A percentile compares a stretch with the other conserved stretches of the same genome.
These are phyloP conservation scores for Phytopythium boreale DNA, from an alignment of 352 stramenopile genomes.

Conservation along the genomic window DNA sequence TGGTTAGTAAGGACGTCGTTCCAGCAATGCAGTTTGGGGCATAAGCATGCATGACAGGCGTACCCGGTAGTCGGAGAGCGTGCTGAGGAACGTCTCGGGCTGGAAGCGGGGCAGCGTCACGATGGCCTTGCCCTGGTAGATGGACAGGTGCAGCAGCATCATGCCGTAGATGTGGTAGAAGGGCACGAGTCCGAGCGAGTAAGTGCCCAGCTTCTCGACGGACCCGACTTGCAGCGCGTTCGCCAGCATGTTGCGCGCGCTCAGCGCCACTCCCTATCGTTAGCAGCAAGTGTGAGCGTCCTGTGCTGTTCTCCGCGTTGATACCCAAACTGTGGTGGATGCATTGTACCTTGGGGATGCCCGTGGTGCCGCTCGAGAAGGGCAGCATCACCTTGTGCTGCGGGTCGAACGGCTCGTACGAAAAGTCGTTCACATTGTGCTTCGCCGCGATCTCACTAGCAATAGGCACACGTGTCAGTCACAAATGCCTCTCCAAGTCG, in stretches of 20 bases:
- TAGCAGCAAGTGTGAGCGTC: neutral
- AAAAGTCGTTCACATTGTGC: conserved; percentile 33
- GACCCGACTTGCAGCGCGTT: conserved; percentile 86
- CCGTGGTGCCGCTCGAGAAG: conserved; percentile 93
- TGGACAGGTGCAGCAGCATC: conserved; percentile 78
- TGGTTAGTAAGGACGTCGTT: neutral
- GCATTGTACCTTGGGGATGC: conserved; percentile 62
- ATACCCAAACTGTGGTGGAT: neutral
- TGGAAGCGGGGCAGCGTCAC: conserved; percentile 91
- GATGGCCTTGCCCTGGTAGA: conserved; percentile 77
- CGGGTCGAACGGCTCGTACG: conserved; percentile 54
- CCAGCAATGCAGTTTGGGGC: neutral
- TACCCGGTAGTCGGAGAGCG: conserved; percentile 63
- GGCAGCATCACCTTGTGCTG: conserved; percentile 63
- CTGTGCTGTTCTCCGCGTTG: neutral
- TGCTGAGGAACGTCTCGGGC: conserved; percentile 82
- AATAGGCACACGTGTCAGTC: conserved; percentile 6
- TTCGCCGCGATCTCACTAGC: conserved; percentile 32
- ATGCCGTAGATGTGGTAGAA: conserved; percentile 97
- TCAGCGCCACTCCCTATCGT: conserved; percentile 54
- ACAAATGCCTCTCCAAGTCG: neutral
- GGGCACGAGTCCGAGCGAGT: conserved; percentile 73
- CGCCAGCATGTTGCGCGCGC: conserved; percentile 85
- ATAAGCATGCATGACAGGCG: neutral
- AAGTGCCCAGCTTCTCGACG: conserved; percentile 54